Conservation (phyloP, 2,329 filamentous ascomycete genomes). For the Cladosporium halotolerans region DNA sequence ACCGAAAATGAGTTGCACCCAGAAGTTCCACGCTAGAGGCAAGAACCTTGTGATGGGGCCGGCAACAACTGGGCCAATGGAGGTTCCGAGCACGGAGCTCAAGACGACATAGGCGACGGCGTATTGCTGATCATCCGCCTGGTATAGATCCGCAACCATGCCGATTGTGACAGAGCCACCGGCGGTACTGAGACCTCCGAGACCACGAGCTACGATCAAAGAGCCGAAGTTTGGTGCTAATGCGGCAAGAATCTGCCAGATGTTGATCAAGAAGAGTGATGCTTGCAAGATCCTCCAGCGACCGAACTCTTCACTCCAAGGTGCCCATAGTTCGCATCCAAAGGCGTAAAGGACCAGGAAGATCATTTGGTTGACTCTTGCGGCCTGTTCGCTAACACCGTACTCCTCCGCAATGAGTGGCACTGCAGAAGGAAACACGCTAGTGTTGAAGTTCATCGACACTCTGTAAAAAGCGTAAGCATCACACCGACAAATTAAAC, state of each 20-base stretch:
- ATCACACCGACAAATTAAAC: no score
- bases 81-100: conserved; percentile 46
- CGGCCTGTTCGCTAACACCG: conserved; percentile 61
- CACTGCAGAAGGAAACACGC: conserved; percentile 53
- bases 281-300: conserved; percentile 61
- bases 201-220: conserved; percentile 68
- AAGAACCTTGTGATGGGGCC: conserved; percentile 36
- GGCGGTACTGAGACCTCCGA: conserved; percentile 55
- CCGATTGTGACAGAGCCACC: conserved; percentile 60
- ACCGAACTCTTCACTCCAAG: conserved; percentile 64
- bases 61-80: conserved; percentile 28
- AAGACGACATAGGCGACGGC: conserved; percentile 76
- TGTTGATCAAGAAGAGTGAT: conserved; percentile 57
- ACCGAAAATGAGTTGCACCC: conserved; percentile 79
- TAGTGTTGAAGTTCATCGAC: conserved; percentile 50
- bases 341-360: conserved; percentile 69
- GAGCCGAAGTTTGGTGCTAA: conserved; percentile 59
- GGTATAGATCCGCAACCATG: conserved; percentile 76
- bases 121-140: conserved; percentile 59
- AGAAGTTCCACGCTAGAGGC: conserved; percentile 73
- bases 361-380: conserved; percentile 71
- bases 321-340: conserved; percentile 50
- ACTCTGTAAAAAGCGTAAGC: conserved; percentile 20
- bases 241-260: conserved; percentile 65
- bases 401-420: conserved; percentile 57